phyloP scores from a whole-genome alignment of 352 stramenopile species.

The Blastocystis sp. region DNA sequence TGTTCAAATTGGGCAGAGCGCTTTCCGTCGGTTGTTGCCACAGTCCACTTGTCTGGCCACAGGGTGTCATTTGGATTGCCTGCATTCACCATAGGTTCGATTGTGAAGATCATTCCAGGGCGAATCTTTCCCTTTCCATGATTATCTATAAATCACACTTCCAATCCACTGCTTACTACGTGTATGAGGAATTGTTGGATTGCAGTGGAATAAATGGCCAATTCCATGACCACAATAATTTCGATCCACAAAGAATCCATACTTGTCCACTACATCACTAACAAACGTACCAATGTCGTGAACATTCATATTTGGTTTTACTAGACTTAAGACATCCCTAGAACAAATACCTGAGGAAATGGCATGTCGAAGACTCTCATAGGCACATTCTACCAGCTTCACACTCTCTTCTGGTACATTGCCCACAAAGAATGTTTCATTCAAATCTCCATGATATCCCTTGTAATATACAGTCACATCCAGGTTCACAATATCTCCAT shows the following conservation, averaged over 20 bases:
- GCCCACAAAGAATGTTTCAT: slow-evolving; percentile 95
- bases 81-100: slow-evolving; percentile 99
- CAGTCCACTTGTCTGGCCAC: slow-evolving; percentile 97
- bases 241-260: slow-evolving; percentile 88
- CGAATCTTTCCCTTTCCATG: slow-evolving; percentile 85
- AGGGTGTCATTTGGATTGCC: slow-evolving; percentile 81
- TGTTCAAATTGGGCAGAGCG: slow-evolving; percentile 94
- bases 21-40: slow-evolving; percentile 88
- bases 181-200: slow-evolving; percentile 94
- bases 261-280: slow-evolving; percentile 78
- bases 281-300: slow-evolving; percentile 90
- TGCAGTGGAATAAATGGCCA: slow-evolving; percentile 90
- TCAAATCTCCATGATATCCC: slow-evolving; percentile 93
- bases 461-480: slow-evolving; percentile 94
- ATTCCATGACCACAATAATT: slow-evolving; percentile 98
- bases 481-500: slow-evolving; percentile 97
- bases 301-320: slow-evolving; percentile 91
- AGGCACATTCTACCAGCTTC: slow-evolving; percentile 85
- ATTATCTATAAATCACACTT: slow-evolving; percentile 70
- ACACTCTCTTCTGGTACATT: slow-evolving; percentile 87
- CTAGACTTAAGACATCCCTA: slow-evolving; percentile 74
- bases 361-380: slow-evolving; percentile 66
- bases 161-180: slow-evolving; percentile 87
- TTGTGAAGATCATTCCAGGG: slow-evolving; percentile 94
- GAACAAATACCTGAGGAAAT: slow-evolving; percentile 35